phyloP scores from a whole-genome alignment of 768 basidiomycete species.

The Gymnopilus dilepis region DNA sequence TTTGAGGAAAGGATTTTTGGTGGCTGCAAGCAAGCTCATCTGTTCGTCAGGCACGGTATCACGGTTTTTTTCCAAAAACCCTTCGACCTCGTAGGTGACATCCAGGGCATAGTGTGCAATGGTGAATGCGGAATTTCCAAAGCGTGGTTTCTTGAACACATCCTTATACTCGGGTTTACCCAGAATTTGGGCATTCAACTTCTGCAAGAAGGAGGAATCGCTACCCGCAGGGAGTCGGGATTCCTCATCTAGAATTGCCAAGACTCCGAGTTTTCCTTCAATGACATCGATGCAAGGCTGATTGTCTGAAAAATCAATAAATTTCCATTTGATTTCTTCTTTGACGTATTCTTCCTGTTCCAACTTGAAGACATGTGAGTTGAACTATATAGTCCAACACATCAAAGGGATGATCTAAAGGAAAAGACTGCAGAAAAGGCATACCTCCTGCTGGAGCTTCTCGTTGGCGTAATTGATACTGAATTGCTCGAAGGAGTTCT shows the following conservation, averaged over 20 bases:
- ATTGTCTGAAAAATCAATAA: conserved; percentile 99
- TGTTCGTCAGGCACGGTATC: conserved; percentile 99
- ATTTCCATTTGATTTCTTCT: conserved; percentile 99
- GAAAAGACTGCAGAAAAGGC: conserved; percentile 17
- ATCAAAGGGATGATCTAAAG: conserved; percentile 15
- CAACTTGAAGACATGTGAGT: conserved; percentile 98
- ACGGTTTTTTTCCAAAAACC: conserved; percentile 98
- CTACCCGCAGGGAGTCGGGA: conserved; percentile 94
- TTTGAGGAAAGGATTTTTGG: conserved; percentile 91
- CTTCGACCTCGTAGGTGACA: conserved; percentile 98
- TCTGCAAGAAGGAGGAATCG: conserved; percentile 91
- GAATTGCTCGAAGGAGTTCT: conserved; percentile 97
- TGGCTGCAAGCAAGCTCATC: conserved; percentile 82
- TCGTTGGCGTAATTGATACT: conserved; percentile 99
- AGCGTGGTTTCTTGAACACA: conserved; percentile 98
- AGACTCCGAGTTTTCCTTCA: conserved; percentile 94
- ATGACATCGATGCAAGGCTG: conserved; percentile 99
- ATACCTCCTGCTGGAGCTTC: conserved; percentile 95
- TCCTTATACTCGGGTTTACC: conserved; percentile 82
- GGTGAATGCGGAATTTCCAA: conserved; percentile 96
- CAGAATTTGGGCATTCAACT: conserved; percentile 82
- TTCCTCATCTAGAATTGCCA: conserved; percentile 96
- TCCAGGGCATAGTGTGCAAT: conserved; percentile 98
- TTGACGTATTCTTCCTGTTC: conserved; percentile 99
- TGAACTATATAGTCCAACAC: conserved; percentile 65